Conservation (phyloP, 225 moss, liverwort and hornwort species). For the Rhytidiadelphus loreus region DNA sequence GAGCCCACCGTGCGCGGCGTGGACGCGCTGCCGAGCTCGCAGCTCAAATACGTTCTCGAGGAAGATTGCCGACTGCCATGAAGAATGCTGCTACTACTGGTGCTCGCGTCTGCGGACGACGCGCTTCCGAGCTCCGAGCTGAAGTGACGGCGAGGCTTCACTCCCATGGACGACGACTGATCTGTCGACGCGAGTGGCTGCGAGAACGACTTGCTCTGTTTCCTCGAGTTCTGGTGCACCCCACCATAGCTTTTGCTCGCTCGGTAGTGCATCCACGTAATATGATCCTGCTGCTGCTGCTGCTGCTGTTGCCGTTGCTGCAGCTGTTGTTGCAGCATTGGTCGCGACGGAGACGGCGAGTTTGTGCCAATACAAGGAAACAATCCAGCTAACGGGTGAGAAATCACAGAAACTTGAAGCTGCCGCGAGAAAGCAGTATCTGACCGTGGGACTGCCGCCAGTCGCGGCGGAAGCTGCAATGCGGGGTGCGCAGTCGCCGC, state of each 20-base stretch:
- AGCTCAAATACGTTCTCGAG: constrained; percentile 47
- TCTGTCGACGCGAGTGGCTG: constrained; percentile 12
- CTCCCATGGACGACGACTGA: not conserved
- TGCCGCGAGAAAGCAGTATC: constrained; percentile 15
- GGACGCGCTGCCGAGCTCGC: constrained; percentile 35
- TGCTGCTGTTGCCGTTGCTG: not conserved
- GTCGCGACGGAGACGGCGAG: constrained; percentile 2
- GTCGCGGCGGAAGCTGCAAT: constrained; percentile 40
- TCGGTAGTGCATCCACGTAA: constrained; percentile 6
- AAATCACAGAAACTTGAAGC: constrained; percentile 9
- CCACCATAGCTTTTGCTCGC: constrained; percentile 11
- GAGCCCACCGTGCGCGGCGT: constrained; percentile 34
- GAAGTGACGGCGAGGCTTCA: constrained; percentile 8
- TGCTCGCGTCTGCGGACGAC: constrained; percentile 17
- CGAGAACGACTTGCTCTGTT: constrained; percentile 32
- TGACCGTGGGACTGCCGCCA: constrained; percentile 5
- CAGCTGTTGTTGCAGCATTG: not conserved
- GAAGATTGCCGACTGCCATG: constrained; percentile 54
- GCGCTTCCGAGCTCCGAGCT: constrained; percentile 22
- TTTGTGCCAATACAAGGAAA: constrained; percentile 23
- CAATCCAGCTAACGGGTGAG: constrained; percentile 23
- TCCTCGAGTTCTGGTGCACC: not conserved
- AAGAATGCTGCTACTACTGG: constrained; percentile 33
- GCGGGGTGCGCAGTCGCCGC: not conserved
- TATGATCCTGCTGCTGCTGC: not conserved